These are phyloP conservation scores for Trichoderma sp. DNA, from an alignment of 2,329 filamentous ascomycete genomes.

Conservation along the genomic window DNA sequence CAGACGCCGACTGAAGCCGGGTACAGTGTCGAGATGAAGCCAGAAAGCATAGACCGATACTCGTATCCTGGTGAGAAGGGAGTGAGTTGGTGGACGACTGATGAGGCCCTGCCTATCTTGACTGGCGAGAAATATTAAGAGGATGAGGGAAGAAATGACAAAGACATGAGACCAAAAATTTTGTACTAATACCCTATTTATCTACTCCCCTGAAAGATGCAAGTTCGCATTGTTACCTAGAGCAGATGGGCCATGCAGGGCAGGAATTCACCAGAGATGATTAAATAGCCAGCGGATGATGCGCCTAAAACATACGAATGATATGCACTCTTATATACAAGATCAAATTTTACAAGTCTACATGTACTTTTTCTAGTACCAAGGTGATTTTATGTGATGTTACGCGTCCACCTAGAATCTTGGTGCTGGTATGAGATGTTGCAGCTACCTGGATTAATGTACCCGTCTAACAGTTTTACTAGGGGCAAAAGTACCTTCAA, in stretches of 20 bases:
- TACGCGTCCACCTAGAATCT: not conserved
- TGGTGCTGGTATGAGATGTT: not conserved
- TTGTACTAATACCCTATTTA: not conserved
- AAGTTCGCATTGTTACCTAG: not conserved
- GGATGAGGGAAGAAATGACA: not conserved
- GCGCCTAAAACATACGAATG: not conserved
- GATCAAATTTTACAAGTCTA: not conserved
- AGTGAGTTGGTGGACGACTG: constrained; percentile 82
- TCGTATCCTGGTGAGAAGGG: constrained; percentile 75
- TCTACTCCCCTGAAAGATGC: not conserved
- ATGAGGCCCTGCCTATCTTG: constrained; percentile 75
- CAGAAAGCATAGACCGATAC: constrained; percentile 79
- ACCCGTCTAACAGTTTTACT: not conserved
- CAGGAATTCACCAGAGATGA: not conserved
- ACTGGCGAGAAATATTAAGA: constrained; percentile 59
- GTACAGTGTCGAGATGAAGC: constrained; percentile 93
- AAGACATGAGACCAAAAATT: not conserved
- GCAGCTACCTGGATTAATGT: not conserved
- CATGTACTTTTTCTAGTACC: not conserved
- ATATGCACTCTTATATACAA: not conserved
- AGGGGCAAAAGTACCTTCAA: not conserved
- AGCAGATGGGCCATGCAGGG: not conserved
- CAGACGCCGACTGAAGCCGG: constrained; percentile 80
- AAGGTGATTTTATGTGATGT: not conserved
- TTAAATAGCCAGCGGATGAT: no score